phyloP scores from a whole-genome alignment of 352 stramenopile species.

The Thalassiosira livingstoniorum region DNA sequence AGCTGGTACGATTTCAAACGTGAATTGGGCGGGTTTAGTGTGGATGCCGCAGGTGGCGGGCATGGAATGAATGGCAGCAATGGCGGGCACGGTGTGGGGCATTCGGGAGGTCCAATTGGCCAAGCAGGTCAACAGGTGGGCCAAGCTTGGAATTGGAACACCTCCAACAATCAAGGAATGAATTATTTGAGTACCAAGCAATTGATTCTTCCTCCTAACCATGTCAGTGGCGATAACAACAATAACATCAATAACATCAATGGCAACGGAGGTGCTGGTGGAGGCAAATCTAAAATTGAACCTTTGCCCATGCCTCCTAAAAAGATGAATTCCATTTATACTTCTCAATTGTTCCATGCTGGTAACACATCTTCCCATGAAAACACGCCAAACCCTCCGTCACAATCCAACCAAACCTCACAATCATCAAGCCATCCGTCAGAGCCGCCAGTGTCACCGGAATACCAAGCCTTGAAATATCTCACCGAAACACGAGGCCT shows the following conservation, averaged over 20 bases:
- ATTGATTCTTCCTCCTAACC: background rate
- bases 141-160: conserved; percentile 36
- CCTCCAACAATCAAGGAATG: conserved; percentile 33
- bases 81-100: background rate
- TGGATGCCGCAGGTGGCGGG: background rate
- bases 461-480: conserved; percentile 66
- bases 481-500: conserved; percentile 68
- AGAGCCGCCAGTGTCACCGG: conserved; percentile 15
- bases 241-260: no score
- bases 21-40: conserved; percentile 51
- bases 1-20: conserved; percentile 85
- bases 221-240: background rate
- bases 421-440: no score
- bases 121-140: background rate
- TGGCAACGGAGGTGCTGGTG: no score
- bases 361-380: no score
- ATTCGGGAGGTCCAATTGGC: no score
- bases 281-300: conserved; percentile 11
- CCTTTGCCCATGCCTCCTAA: conserved; percentile 65
- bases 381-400: no score
- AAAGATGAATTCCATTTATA: conserved; percentile 64
- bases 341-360: conserved; percentile 61
- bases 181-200: conserved; percentile 26
- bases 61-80: conserved; percentile 1
- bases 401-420: conserved; percentile 44